These are phyloP conservation scores for Prunus campanulata DNA, from an alignment of 306 rosid species.

Conservation along the genomic window DNA sequence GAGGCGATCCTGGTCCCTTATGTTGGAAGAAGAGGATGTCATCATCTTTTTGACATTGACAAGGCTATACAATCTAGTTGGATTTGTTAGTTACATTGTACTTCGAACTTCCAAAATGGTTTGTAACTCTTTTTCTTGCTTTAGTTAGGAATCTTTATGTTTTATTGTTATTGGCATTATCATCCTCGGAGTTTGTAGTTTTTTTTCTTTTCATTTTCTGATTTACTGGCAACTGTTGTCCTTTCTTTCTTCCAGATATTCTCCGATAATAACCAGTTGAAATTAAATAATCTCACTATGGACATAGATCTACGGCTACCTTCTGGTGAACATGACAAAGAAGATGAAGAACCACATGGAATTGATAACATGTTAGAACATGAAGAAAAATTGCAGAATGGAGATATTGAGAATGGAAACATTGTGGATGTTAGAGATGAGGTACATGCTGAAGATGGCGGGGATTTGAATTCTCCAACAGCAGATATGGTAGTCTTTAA, in stretches of 20 bases:
- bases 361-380: constrained; percentile 70
- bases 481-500: constrained; percentile 66
- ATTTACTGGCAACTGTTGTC: constrained; percentile 1
- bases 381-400: constrained; percentile 78
- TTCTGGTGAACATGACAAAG: constrained; percentile 84
- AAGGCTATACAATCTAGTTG: constrained; percentile 12
- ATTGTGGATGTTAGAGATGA: constrained; percentile 60
- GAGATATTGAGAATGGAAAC: constrained; percentile 59
- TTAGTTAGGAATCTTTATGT: background rate
- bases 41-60: constrained; percentile 1
- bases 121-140: constrained; percentile 5
- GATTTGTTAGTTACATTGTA: constrained; percentile 4
- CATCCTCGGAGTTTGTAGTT: background rate
- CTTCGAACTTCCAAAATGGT: constrained; percentile 12
- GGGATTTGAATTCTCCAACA: constrained; percentile 70
- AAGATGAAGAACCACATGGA: constrained; percentile 69
- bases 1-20: background rate
- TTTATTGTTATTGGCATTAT: background rate
- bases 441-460: constrained; percentile 63
- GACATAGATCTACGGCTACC: constrained; percentile 95
- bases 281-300: constrained; percentile 48
- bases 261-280: constrained; percentile 34
- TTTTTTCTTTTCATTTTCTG: background rate
- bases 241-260: constrained; percentile 49
- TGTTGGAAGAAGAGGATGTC: constrained; percentile 2